Evolutionary conservation across 495 filamentous ascomycete species (phyloP).

Genomic region (Aspergillus haitiensis): DNA sequence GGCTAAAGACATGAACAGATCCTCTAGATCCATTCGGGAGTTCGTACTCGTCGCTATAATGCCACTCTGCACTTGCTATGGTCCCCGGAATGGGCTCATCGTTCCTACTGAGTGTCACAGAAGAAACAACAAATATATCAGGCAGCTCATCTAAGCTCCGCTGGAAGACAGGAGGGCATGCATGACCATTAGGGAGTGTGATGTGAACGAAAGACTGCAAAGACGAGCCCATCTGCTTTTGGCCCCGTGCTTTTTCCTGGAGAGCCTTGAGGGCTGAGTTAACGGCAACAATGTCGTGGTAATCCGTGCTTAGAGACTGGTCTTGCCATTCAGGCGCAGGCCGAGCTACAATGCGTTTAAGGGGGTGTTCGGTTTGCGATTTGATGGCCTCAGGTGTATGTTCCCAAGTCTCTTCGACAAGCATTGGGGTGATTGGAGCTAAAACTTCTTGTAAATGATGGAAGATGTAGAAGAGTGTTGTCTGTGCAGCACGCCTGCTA

Average conservation of each 20-base stretch:
- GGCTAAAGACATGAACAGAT: conserved; percentile 63
- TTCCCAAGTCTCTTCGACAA: conserved; percentile 88
- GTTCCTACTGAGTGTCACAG: conserved; percentile 51
- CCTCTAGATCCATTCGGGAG: conserved; percentile 43
- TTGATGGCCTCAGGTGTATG: conserved; percentile 66
- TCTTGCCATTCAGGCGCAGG: conserved; percentile 42
- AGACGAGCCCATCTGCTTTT: conserved; percentile 70
- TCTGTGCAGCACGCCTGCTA: conserved; percentile 57
- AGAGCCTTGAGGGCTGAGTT: conserved; percentile 64
- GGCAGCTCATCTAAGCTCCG: conserved; percentile 64
- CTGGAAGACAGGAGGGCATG: conserved; percentile 41
- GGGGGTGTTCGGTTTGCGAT: conserved; percentile 45
- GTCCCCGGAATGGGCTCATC: conserved; percentile 28
- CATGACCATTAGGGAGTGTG: conserved; percentile 26
- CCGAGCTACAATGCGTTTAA: conserved; percentile 37
- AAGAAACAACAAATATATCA: conserved; percentile 74
- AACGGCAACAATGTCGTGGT: conserved; percentile 57
- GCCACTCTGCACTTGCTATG: conserved; percentile 50
- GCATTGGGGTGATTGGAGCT: conserved; percentile 74
- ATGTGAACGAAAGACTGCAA: conserved; percentile 68
- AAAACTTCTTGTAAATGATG: conserved; percentile 71
- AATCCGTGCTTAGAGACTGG: conserved; percentile 43
- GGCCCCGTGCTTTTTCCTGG: conserved; percentile 64
- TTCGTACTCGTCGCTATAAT: conserved; percentile 55
- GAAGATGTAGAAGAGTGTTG: conserved; percentile 69